Evolutionary conservation across 2,329 filamentous ascomycete genomes (phyloP), one percentile per base, ranked within the genome.

Genomic region (Colletotrichum sp.): DNA sequence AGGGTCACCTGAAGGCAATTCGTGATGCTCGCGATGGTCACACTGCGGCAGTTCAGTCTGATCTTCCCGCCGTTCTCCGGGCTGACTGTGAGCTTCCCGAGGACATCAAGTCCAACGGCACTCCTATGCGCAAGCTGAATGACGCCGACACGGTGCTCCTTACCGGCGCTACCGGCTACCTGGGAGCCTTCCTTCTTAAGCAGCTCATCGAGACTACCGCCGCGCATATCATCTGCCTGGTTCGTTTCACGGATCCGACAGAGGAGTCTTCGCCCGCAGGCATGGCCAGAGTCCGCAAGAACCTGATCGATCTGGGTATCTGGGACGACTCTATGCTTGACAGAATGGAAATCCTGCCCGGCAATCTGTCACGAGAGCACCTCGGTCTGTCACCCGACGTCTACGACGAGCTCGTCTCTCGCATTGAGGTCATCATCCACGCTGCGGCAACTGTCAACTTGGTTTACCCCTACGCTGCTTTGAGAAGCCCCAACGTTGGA

Each of bases 261-360:
- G 88, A 91, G 38, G 90, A 92, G 24, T 91, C 93, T 76, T 85
- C 89, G 16, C 89, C 93, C 5, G 90, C 90, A 2, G 93, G 92
- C 76, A 91, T 95, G 79, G 92, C 93, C 5, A 89, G 94, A 74
- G 88, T 96, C 73, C 92, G 94, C 38, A 91, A 91, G 79, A 95
- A 96, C 78, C 84, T 96, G 24, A 89, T 96, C n/a, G 94, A 95
- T 76, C 85, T 95, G 21, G 94, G 94, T 2, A 85, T 96, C 3
- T 96, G 94, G 94, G 88, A 90, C 66, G 93, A 96, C 79, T 90
- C 90, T 0, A 92, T 96, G 78, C 91, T 95, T 81, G 94, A 96
- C 79, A 92, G 94, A 11, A 91, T 96, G 66, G 92, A 95, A 78
- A 90, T 96, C 38, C 83, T 96, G 11, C 91, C 93, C 0, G 94